Evolutionary conservation across 2,329 filamentous ascomycete species (phyloP).

Genomic region (Xylogone sp.): DNA sequence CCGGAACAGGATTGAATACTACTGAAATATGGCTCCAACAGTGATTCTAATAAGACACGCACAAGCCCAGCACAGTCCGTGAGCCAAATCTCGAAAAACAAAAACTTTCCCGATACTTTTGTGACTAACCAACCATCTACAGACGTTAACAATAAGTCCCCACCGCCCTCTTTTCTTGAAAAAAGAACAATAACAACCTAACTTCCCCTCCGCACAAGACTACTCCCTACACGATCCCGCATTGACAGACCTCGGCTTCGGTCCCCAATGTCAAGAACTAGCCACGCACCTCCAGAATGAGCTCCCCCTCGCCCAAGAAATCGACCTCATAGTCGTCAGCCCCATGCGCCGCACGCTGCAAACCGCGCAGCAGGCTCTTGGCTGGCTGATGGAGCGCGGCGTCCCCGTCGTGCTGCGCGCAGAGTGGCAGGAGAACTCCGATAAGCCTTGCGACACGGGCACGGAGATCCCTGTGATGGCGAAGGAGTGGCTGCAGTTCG

Average conservation of each 20-base stretch:
- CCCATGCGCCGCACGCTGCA: slow-evolving; percentile 27
- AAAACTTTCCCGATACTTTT: too few species aligned
- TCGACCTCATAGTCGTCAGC: slow-evolving; percentile 28
- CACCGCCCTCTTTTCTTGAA: slow-evolving; percentile 6
- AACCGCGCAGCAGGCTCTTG: slow-evolving; percentile 24
- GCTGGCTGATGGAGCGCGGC: slow-evolving; percentile 26
- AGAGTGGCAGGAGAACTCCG: slow-evolving; percentile 29
- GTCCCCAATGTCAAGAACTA: slow-evolving; percentile 18
- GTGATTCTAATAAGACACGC: slow-evolving; percentile 39
- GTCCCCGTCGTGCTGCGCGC: slow-evolving; percentile 23
- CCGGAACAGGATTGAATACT: too few species aligned
- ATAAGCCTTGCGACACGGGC: slow-evolving; percentile 28
- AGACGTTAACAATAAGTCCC: slow-evolving; percentile 29
- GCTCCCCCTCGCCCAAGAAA: slow-evolving; percentile 23
- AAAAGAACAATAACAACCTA: slow-evolving; percentile 6
- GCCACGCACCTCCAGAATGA: slow-evolving; percentile 18
- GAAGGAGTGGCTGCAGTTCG: slow-evolving; percentile 28
- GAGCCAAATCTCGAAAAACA: slow-evolving; percentile 5
- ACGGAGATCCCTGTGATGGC: slow-evolving; percentile 18
- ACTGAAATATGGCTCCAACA: slow-evolving; percentile 35
- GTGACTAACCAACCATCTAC: too few species aligned
- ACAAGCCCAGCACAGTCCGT: slow-evolving; percentile 35
- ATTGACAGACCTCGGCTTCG: slow-evolving; percentile 20
- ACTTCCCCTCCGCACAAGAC: slow-evolving; percentile 16
- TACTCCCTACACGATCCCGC: slow-evolving; percentile 16